Percentiles rank a stretch among this genome's conserved stretches.
Evolutionary conservation across 1,284 basidiomycete genomes (phyloP).

Genomic region (Ceratobasidium sp.): DNA sequence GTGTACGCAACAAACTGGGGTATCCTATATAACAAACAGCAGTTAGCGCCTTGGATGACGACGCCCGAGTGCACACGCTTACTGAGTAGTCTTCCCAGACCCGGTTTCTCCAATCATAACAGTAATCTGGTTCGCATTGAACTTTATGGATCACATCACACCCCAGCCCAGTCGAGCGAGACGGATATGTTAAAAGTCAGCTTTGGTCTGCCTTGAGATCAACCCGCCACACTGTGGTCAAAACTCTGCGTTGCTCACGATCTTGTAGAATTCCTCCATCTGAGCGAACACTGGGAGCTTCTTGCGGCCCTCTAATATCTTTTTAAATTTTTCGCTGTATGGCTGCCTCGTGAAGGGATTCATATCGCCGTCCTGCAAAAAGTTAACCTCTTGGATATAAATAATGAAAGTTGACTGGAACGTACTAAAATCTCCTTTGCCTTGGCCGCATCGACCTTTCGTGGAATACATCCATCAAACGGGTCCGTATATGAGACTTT

Average conservation of each 20-base stretch:
- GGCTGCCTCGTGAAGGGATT: conserved; percentile 92
- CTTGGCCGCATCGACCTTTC: conserved; percentile 58
- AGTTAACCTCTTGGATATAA: conserved; percentile 19
- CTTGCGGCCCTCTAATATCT: conserved; percentile 87
- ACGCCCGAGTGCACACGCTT: conserved; percentile 56
- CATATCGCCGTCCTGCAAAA: conserved; percentile 73
- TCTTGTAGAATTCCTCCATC: conserved; percentile 92
- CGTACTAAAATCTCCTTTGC: conserved; percentile 81
- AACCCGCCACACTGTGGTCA: conserved; percentile 43
- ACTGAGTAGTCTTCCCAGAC: conserved; percentile 98
- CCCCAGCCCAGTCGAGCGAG: conserved; percentile 22
- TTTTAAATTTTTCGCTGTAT: conserved; percentile 85
- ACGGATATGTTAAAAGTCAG: conserved; percentile 50
- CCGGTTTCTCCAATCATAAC: conserved; percentile 99
- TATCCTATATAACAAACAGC: conserved; percentile 65
- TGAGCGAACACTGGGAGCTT: conserved; percentile 93
- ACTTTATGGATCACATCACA: conserved; percentile 63
- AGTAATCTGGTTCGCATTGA: conserved; percentile 89
- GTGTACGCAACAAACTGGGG: conserved; percentile 97
- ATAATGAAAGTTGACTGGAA: conserved; percentile 40
- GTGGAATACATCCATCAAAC: no score
- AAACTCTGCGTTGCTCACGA: conserved; percentile 66
- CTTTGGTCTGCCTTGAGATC: conserved; percentile 52
- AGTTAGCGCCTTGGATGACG: conserved; percentile 48
- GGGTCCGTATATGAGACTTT: no score